phyloP scores from a whole-genome alignment of 108 stramenopile genomes.

The Epipyxis sp. region DNA sequence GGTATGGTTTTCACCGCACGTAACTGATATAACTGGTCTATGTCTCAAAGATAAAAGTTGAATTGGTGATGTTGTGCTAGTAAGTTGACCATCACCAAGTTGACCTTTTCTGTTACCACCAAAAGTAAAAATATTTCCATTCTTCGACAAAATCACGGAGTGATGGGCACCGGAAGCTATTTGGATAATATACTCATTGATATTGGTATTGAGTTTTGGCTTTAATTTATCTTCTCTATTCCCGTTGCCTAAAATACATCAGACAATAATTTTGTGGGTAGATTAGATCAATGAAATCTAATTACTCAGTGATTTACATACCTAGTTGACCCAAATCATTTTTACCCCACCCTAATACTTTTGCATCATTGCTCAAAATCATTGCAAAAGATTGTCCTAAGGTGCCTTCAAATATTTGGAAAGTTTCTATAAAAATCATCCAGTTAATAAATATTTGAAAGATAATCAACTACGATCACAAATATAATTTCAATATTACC shows the following conservation, averaged over 20 bases:
- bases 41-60: background rate
- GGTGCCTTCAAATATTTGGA: background rate
- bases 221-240: background rate
- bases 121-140: background rate
- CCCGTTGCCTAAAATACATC: too few relatives aligned
- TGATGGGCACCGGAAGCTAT: background rate
- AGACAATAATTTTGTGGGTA: too few relatives aligned
- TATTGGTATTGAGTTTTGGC: background rate
- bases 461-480: too few relatives aligned
- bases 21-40: conserved; percentile 1
- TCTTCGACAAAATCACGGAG: background rate
- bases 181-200: conserved; percentile 7
- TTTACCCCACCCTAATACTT: background rate
- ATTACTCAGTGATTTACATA: too few relatives aligned
- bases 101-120: conserved; percentile 17
- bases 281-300: too few relatives aligned
- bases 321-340: conserved; percentile 22
- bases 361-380: background rate
- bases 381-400: background rate
- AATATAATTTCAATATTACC: too few relatives aligned
- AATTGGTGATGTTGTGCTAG: background rate
- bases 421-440: too few relatives aligned
- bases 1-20: conserved; percentile 16
- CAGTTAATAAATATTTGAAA: too few relatives aligned
- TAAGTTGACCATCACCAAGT: conserved; percentile 27